Percentiles rank a stretch among this genome's conserved stretches.
Evolutionary conservation across 1,284 basidiomycete genomes (phyloP).

Genomic region (Trichosporon coremiiforme): DNA sequence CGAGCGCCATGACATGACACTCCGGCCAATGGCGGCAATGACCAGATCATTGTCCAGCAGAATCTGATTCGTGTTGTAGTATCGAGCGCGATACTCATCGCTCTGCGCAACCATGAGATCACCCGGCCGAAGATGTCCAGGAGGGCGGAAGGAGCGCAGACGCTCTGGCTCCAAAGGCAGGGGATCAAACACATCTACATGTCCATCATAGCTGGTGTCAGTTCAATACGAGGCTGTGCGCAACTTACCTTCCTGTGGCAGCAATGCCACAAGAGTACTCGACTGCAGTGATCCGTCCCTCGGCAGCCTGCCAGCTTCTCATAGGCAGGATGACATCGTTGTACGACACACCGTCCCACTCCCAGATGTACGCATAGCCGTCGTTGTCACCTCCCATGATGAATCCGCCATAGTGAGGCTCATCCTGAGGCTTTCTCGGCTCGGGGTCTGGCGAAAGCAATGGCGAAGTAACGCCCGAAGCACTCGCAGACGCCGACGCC

Average conservation of each 20-base stretch:
- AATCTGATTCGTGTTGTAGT: constrained; percentile 51
- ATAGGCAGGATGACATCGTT: constrained; percentile 32
- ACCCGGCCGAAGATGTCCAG: constrained; percentile 41
- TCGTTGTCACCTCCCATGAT: constrained; percentile 45
- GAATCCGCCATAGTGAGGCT: constrained; percentile 39
- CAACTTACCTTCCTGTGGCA: constrained; percentile 46
- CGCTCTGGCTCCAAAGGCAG: constrained; percentile 39
- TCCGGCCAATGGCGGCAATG: constrained; percentile 48
- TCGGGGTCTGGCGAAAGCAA: constrained; percentile 18
- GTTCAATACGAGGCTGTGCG: neutral
- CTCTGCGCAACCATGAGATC: constrained; percentile 41
- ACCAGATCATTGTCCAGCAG: constrained; percentile 53
- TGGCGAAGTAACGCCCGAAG: constrained; percentile 23
- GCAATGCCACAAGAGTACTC: constrained; percentile 47
- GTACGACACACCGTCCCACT: constrained; percentile 38
- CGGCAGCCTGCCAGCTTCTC: constrained; percentile 40
- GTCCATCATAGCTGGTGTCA: constrained; percentile 43
- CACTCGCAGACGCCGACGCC: constrained; percentile 2
- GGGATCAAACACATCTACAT: constrained; percentile 51
- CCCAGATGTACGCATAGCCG: constrained; percentile 48
- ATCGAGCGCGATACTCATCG: constrained; percentile 39
- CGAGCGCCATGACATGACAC: constrained; percentile 52
- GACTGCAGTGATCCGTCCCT: constrained; percentile 48
- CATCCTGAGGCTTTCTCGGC: constrained; percentile 10
- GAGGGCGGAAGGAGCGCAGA: constrained; percentile 46